Conservation (phyloP, 2,329 filamentous ascomycete species). For the Endoconidiophora polonica region DNA sequence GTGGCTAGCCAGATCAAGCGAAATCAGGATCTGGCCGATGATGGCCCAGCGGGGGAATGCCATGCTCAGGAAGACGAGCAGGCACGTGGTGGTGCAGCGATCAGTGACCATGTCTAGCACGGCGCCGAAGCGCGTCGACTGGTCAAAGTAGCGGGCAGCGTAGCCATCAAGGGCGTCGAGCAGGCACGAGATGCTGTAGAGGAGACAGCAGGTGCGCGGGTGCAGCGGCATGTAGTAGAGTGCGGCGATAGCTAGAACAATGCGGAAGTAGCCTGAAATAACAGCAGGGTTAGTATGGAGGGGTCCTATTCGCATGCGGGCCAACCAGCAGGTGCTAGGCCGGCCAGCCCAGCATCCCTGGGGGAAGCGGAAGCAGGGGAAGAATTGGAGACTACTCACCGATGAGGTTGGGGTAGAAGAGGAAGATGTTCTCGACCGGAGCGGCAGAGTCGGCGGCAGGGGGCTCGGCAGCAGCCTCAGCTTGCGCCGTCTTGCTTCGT, state of each 20-base stretch:
- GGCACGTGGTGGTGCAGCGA: constrained; percentile 85
- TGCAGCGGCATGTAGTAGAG: constrained; percentile 99
- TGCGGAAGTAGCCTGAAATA: constrained; percentile 51
- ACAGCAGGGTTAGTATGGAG: background rate
- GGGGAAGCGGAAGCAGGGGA: background rate
- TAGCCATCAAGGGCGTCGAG: constrained; percentile 91
- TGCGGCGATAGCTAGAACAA: constrained; percentile 71
- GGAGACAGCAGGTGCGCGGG: constrained; percentile 79
- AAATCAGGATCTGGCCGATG: constrained; percentile 84
- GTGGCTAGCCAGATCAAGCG: constrained; percentile 83
- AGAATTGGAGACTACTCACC: constrained; percentile 31
- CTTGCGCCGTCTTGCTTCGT: constrained; percentile 15
- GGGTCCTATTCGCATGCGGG: background rate
- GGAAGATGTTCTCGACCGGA: constrained; percentile 55
- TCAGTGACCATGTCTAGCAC: constrained; percentile 99
- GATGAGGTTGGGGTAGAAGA: constrained; percentile 70
- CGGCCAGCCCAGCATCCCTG: background rate
- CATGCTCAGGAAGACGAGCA: constrained; percentile 85
- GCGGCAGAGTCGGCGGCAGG: constrained; percentile 21
- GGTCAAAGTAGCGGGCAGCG: constrained; percentile 63
- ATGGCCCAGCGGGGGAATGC: constrained; percentile 92
- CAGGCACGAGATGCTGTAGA: constrained; percentile 87
- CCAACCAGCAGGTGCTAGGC: background rate
- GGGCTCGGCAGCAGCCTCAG: constrained; percentile 10
- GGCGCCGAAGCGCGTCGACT: constrained; percentile 88